phyloP scores from a whole-genome alignment of 768 basidiomycete genomes.

The Russula dissimulans region DNA sequence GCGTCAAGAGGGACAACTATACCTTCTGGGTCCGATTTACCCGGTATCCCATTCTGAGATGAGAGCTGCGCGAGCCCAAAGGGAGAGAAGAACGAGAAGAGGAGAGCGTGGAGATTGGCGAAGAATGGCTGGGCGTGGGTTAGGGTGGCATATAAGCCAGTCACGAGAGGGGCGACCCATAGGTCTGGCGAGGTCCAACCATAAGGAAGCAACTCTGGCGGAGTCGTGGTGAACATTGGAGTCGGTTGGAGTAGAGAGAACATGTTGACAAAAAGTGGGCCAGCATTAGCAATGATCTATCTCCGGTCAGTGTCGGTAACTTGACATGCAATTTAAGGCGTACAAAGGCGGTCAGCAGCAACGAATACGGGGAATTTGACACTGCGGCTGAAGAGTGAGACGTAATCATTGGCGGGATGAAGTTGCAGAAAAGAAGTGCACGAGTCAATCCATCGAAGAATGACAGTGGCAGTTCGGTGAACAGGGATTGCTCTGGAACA shows the following conservation, averaged over 20 bases:
- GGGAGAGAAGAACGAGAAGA: slow-evolving; percentile 17
- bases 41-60: background rate
- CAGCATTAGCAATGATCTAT: slow-evolving; percentile 31
- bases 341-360: slow-evolving; percentile 17
- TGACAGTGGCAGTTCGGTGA: slow-evolving; percentile 14
- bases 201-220: slow-evolving; percentile 67
- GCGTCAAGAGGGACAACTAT: slow-evolving; percentile 8
- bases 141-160: slow-evolving; percentile 68
- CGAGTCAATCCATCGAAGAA: slow-evolving; percentile 16
- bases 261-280: slow-evolving; percentile 70
- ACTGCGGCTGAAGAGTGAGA: slow-evolving; percentile 11
- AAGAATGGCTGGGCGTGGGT: slow-evolving; percentile 82
- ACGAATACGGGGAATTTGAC: slow-evolving; percentile 15
- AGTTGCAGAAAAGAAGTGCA: slow-evolving; percentile 18
- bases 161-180: slow-evolving; percentile 75
- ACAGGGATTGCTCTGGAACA: slow-evolving; percentile 13
- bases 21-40: background rate
- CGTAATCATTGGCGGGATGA: slow-evolving; percentile 16
- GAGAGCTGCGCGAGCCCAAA: slow-evolving; percentile 6
- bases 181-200: slow-evolving; percentile 83
- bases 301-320: background rate
- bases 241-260: slow-evolving; percentile 70
- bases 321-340: background rate
- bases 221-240: slow-evolving; percentile 60
- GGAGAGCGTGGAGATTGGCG: slow-evolving; percentile 15